These are phyloP conservation scores for Nelumbo lutea DNA, from an alignment of 164 flowering plant species.

Conservation along the genomic window DNA sequence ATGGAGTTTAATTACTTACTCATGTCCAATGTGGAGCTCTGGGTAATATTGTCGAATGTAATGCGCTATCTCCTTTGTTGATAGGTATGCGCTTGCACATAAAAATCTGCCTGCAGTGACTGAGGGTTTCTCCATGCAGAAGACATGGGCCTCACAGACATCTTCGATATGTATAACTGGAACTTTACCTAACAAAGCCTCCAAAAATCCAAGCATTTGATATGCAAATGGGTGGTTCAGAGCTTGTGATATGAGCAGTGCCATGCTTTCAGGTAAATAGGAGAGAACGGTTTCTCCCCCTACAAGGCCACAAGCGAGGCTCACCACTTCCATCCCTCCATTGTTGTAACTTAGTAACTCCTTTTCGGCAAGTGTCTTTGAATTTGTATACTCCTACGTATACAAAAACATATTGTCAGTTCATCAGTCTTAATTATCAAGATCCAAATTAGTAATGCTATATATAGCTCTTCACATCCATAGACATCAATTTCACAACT, in stretches of 20 bases:
- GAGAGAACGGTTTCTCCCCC: slow-evolving; percentile 13
- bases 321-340: slow-evolving; percentile 14
- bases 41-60: slow-evolving; percentile 13
- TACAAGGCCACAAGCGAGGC: slow-evolving; percentile 8
- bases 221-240: neutral
- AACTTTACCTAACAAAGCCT: slow-evolving; percentile 19
- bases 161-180: slow-evolving; percentile 32
- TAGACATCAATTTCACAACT: no score
- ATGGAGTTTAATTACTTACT: slow-evolving; percentile 14
- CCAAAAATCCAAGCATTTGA: neutral
- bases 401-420: no score
- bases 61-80: slow-evolving; percentile 12
- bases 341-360: slow-evolving; percentile 1
- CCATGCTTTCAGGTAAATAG: slow-evolving; percentile 1
- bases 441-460: no score
- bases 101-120: slow-evolving; percentile 30
- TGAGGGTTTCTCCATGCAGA: slow-evolving; percentile 29
- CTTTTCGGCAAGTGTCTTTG: slow-evolving; percentile 17
- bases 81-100: slow-evolving; percentile 11
- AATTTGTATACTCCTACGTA: slow-evolving; percentile 6
- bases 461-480: no score
- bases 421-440: no score
- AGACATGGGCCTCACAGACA: slow-evolving; percentile 38
- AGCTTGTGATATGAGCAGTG: slow-evolving; percentile 3
- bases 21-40: slow-evolving; percentile 9